Evolutionary conservation across 2,329 filamentous ascomycete species (phyloP), one percentile per base, ranked within the genome.

Genomic region (Colletotrichum liriopes): DNA sequence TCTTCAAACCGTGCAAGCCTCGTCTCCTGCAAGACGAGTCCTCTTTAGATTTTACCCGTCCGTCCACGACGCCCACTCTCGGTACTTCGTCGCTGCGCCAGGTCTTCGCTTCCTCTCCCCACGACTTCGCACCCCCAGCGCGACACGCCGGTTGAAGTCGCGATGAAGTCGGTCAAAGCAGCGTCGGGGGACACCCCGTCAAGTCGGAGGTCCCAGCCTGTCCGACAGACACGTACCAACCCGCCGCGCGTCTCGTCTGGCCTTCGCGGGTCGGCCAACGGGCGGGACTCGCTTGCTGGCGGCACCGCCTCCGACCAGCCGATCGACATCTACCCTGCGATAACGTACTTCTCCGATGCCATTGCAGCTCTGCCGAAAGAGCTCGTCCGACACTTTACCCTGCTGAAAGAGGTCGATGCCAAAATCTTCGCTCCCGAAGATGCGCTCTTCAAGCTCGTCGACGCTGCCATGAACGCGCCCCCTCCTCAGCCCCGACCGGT

Each of bases 321-420:
- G 77, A 90, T 92, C 84, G 89, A 92, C 76, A 90, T 92, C 77
- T 92, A 91, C 76, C 91, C 90, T 55, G 91, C 88, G 65, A 88
- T 92, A 75, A 91, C 89, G 14, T 89, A 92, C 83, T 98, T 99
- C 81, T 94, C 96, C 74, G 95, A 98, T 82, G 92, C 95, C 74
- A 94, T 98, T 79, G 92, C 94, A 63, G 95, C 96, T 49, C 90
- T 99, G 35, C 96, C 96, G 5, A 95, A 95, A 81, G 96, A 99
- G 84, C 94, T 98, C 62, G 94, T 98, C 77, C 92, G 95, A 79
- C 96, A 99, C 82, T 98, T 98, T 77, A 98, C 96, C 43, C 89
- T 98, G 68, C 88, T 99, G 76, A 98, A 98, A 82, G 96, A 99
- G 84, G 96, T 98, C 59, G 96, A 99, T 85, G 96, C 96, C 74